These are phyloP conservation scores for Cystofilobasidium macerans DNA, from an alignment of 768 basidiomycete species.

Conservation along the genomic window DNA sequence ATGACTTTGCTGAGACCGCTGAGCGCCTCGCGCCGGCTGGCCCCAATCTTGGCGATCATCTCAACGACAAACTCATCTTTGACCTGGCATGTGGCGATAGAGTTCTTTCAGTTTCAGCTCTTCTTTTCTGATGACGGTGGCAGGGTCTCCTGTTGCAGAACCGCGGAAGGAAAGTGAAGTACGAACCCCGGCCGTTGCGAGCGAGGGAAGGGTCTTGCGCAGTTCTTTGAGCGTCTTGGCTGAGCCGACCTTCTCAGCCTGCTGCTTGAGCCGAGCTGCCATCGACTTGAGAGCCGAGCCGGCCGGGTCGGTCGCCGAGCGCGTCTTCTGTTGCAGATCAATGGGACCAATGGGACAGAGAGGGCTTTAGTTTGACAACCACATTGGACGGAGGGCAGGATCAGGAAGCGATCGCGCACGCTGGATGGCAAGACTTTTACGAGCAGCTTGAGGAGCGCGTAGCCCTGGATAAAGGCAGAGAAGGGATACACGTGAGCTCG, in stretches of 20 bases:
- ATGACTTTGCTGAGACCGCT: neutral
- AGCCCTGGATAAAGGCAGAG: neutral
- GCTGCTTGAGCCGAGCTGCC: constrained; percentile 1
- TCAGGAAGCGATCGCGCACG: neutral
- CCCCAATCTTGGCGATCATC: neutral
- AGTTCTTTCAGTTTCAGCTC: too few relatives aligned
- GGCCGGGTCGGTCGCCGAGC: neutral
- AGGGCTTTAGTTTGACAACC: neutral
- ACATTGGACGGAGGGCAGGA: neutral
- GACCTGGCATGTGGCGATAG: neutral
- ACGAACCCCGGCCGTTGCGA: neutral
- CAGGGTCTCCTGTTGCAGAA: neutral
- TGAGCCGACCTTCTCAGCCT: neutral
- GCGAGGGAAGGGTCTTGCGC: neutral
- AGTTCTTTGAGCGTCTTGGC: neutral
- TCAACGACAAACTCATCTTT: neutral
- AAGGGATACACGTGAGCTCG: neutral
- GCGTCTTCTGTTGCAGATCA: neutral
- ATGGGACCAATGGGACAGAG: neutral
- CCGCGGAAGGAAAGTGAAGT: neutral
- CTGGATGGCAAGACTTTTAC: neutral
- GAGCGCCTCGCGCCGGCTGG: neutral
- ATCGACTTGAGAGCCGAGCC: neutral
- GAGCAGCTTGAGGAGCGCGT: neutral
- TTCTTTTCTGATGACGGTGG: too few relatives aligned